These are phyloP conservation scores for Polytolypa hystricis DNA, from an alignment of 2,329 filamentous ascomycete species.

Conservation along the genomic window DNA sequence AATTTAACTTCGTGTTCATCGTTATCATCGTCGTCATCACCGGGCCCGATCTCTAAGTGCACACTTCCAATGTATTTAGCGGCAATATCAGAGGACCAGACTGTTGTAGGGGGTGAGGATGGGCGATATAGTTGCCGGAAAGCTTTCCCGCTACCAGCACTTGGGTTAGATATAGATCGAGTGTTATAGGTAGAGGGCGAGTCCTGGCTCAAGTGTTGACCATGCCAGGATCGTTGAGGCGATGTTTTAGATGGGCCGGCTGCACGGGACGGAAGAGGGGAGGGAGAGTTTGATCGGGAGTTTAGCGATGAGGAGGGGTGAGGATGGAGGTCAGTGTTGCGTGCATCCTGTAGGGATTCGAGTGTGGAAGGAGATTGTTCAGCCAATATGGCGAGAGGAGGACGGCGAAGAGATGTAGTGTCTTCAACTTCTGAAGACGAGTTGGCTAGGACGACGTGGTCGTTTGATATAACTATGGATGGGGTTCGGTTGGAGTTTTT, in stretches of 20 bases:
- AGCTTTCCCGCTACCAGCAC: slow-evolving; percentile 20
- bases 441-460: slow-evolving; percentile 1
- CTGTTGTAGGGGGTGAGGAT: slow-evolving; percentile 3
- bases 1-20: slow-evolving; percentile 22
- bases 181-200: slow-evolving; percentile 13
- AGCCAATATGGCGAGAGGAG: background rate
- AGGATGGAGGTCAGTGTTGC: background rate
- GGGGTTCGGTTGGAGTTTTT: background rate
- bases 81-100: slow-evolving; percentile 17
- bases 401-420: background rate
- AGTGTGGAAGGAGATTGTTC: background rate
- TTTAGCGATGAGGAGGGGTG: slow-evolving; percentile 8
- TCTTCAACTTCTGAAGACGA: background rate
- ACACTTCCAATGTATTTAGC: slow-evolving; percentile 23
- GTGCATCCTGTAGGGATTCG: background rate
- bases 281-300: slow-evolving; percentile 20
- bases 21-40: slow-evolving; percentile 15
- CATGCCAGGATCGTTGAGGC: slow-evolving; percentile 7
- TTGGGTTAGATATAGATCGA: slow-evolving; percentile 27
- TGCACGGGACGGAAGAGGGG: slow-evolving; percentile 18
- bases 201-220: background rate
- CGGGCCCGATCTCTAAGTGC: slow-evolving; percentile 22
- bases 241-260: slow-evolving; percentile 18
- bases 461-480: background rate
- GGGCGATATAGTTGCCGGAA: slow-evolving; percentile 11